Percentiles rank a stretch among this genome's conserved stretches.
Conservation (phyloP, 208 protist genomes). For the Jaenimonas drosophilae region DNA sequence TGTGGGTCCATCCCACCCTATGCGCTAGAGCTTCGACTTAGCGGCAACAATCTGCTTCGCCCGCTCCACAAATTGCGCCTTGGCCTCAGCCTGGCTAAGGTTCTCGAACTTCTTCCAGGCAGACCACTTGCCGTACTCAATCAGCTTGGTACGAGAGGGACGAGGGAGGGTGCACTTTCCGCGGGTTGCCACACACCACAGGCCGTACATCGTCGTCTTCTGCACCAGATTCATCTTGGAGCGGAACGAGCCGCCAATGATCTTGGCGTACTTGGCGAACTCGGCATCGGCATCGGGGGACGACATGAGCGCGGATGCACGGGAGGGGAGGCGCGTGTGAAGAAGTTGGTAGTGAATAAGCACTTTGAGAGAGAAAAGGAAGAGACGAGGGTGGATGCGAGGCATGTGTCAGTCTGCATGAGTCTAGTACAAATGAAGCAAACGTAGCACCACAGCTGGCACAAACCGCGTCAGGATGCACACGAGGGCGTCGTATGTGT, state of each 20-base stretch:
- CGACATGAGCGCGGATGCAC: not conserved
- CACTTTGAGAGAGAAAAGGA: constrained; percentile 8
- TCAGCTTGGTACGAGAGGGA: constrained; percentile 42
- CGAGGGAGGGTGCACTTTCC: constrained; percentile 43
- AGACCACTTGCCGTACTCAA: constrained; percentile 66
- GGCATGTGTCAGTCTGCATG: not conserved
- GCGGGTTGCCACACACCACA: constrained; percentile 70
- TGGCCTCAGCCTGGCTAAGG: constrained; percentile 60
- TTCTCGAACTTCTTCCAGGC: constrained; percentile 76
- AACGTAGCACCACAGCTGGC: not conserved
- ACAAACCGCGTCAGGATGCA: not conserved
- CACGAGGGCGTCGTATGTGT: not conserved
- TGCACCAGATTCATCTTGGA: constrained; percentile 43
- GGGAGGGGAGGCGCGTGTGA: not conserved
- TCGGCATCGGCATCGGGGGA: constrained; percentile 9
- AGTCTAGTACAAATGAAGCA: not conserved
- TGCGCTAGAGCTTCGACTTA: constrained; percentile 47
- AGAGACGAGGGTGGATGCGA: not conserved
- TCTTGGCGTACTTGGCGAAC: constrained; percentile 37
- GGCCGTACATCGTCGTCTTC: constrained; percentile 81
- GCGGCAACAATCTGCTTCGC: constrained; percentile 31
- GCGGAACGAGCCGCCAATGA: constrained; percentile 12
- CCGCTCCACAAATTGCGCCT: constrained; percentile 51
- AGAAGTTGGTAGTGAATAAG: constrained; percentile 1
- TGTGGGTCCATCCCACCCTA: no score